phyloP scores from a whole-genome alignment of 202 grass and related monocot genomes.

The Hordeum pubiflorum region DNA sequence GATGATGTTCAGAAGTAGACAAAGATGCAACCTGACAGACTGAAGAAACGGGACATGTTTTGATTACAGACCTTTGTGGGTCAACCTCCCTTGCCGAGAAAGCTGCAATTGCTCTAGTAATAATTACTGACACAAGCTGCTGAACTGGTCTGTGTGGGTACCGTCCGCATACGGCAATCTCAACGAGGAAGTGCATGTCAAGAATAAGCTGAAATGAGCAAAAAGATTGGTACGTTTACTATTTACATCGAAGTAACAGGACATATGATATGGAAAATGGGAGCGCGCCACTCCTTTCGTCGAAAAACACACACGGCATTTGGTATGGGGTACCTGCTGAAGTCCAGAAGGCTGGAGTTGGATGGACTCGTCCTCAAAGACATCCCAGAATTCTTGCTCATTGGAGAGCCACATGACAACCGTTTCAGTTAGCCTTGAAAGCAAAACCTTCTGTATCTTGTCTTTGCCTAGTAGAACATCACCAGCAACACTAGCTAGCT shows the following conservation, averaged over 20 bases:
- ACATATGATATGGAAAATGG: background rate
- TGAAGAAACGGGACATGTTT: background rate
- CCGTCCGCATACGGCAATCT: conserved; percentile 84
- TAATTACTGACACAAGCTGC: conserved; percentile 74
- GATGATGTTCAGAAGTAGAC: background rate
- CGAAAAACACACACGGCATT: background rate
- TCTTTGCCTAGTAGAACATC: conserved; percentile 83
- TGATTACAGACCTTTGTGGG: conserved; percentile 63
- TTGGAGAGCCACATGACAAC: conserved; percentile 85
- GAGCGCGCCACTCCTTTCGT: background rate
- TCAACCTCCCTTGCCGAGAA: conserved; percentile 83
- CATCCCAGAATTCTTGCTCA: conserved; percentile 90
- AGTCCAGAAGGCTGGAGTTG: conserved; percentile 68
- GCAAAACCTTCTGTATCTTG: conserved; percentile 82
- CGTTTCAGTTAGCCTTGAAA: conserved; percentile 86
- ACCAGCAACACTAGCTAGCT: conserved; percentile 75
- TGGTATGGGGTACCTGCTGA: conserved; percentile 55
- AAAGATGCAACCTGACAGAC: background rate
- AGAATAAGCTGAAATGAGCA: conserved; percentile 67
- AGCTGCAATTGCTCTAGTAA: conserved; percentile 63
- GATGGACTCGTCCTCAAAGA: conserved; percentile 58
- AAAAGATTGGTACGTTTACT: conserved; percentile 13
- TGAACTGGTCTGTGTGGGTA: conserved; percentile 79
- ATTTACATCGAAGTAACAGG: background rate
- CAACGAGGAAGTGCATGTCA: conserved; percentile 94